phyloP scores from a whole-genome alignment of 2,329 filamentous ascomycete genomes.

The Capronia americana region DNA sequence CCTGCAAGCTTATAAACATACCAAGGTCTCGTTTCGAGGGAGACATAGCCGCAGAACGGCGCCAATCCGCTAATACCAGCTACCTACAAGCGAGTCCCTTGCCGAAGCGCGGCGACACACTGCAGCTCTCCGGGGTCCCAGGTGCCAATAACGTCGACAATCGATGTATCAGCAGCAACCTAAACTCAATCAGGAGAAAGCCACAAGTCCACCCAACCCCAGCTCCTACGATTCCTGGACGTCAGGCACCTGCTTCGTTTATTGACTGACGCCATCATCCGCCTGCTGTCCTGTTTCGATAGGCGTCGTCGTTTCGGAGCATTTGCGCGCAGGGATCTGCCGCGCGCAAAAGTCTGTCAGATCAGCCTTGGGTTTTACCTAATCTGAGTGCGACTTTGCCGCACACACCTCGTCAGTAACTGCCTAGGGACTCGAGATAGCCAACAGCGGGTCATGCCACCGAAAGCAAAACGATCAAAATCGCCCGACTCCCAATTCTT shows the following conservation, averaged over 20 bases:
- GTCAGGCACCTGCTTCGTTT: constrained; percentile 4
- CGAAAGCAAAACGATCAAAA: constrained; percentile 31
- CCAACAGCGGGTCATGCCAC: constrained; percentile 29
- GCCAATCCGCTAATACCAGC: constrained; percentile 9
- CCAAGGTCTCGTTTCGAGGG: constrained; percentile 17
- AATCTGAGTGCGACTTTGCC: constrained; percentile 17
- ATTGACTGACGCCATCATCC: constrained; percentile 10
- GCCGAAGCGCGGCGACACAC: constrained; percentile 14
- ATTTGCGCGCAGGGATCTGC: constrained; percentile 8
- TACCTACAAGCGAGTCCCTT: constrained; percentile 20
- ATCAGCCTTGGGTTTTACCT: constrained; percentile 31
- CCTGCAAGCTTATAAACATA: constrained; percentile 22
- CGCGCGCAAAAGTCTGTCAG: constrained; percentile 11
- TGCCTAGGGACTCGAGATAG: constrained; percentile 4
- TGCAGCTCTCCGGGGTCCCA: constrained; percentile 22
- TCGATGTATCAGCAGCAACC: constrained; percentile 34
- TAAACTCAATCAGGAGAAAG: constrained; percentile 37
- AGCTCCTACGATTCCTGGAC: constrained; percentile 20
- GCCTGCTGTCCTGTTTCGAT: background rate
- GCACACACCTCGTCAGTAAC: constrained; percentile 2
- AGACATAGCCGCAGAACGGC: constrained; percentile 12
- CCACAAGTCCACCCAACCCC: constrained; percentile 16
- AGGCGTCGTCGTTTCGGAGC: constrained; percentile 4
- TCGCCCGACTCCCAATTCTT: constrained; percentile 33
- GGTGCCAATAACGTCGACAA: constrained; percentile 25